Percentiles rank a stretch among this genome's conserved stretches.
Evolutionary conservation across 768 basidiomycete genomes (phyloP).

Genomic region (Serendipita sp.): DNA sequence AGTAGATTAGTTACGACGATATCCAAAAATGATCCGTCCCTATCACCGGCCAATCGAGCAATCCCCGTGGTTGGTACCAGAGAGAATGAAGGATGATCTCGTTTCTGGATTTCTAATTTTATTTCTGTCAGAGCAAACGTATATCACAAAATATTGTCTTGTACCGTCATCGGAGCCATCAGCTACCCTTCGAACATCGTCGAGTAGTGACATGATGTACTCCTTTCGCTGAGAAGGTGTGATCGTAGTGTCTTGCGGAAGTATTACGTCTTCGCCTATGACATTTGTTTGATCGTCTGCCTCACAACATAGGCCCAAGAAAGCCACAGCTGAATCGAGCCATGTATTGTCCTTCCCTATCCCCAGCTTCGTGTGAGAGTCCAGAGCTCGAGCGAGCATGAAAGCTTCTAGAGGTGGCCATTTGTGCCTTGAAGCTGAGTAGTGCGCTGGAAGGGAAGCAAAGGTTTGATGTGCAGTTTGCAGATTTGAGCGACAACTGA

Average conservation of each 20-base stretch:
- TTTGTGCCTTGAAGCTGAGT: constrained; percentile 44
- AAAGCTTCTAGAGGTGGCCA: constrained; percentile 70
- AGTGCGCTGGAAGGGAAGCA: constrained; percentile 70
- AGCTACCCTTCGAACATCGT: constrained; percentile 13
- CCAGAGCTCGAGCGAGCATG: constrained; percentile 60
- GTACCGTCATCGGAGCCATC: constrained; percentile 3
- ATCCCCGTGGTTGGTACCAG: constrained; percentile 28
- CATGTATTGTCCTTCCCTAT: constrained; percentile 58
- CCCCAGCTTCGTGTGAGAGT: constrained; percentile 42
- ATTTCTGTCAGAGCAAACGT: constrained; percentile 4
- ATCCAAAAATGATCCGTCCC: constrained; percentile 50
- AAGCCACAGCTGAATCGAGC: constrained; percentile 62
- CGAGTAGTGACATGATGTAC: constrained; percentile 12
- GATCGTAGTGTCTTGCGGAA: background rate
- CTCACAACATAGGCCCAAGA: constrained; percentile 48
- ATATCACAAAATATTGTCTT: background rate
- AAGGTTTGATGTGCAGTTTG: constrained; percentile 51
- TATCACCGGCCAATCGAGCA: constrained; percentile 37
- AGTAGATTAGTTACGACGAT: constrained; percentile 48
- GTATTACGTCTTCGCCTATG: background rate
- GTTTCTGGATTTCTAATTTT: constrained; percentile 43
- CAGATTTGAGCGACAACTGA: constrained; percentile 52
- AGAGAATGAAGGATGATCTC: constrained; percentile 54
- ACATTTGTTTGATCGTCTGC: constrained; percentile 16
- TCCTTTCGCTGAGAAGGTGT: constrained; percentile 8